Evolutionary conservation across 148 eudicot genomes (phyloP), one percentile per base, ranked within the genome.

Genomic region (Rhododendron simsii): DNA sequence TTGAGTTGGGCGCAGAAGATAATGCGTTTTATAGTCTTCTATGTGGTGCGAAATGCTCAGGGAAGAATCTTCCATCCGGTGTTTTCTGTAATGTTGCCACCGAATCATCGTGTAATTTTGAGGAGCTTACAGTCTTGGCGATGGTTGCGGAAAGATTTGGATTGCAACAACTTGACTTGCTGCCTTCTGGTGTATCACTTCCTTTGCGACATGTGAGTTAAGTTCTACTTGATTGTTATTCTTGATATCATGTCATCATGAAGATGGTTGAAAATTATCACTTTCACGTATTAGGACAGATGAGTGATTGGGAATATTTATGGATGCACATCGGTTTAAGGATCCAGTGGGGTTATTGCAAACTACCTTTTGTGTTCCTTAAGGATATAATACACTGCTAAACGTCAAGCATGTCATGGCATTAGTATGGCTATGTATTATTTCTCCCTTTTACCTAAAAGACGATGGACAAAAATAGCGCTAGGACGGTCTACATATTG

Each of bases 121-220:
- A 93, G 91, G 96, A 97, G 92, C 92, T 92, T 78, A 90, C 91
- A 48, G 91, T 97, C 28, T 90, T 97, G 89, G 98, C 96, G 73
- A 95, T 97, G 99, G 99, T 95, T 87, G 98, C 95, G 81, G 99
- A 41, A 41, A 5, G 44, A 41, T 41, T 41, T 41, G 44, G 7
- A 41, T 41, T 41, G 7, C 44, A 41, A 41, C 44, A 41, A 41
- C 44, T 41, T 41, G 44, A 41, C 44, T 41, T 41, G 44, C 44
- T 41, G 44, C 44, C 44, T 41, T 41, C 44, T 41, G 44, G 44
- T 41, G 44, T 6, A 41, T 41, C 44, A 41, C 44, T 41, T 41
- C 44, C 44, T 41, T 41, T 41, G 6, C 44, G 44, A 41, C 44
- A 41, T 41, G 7, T 41, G 44, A 41, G 44, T 41, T 41, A 41